Percentiles rank a stretch among this genome's conserved stretches.
phyloP scores from a whole-genome alignment of 805 yeast species.

The Yarrowia yakushimensis region DNA sequence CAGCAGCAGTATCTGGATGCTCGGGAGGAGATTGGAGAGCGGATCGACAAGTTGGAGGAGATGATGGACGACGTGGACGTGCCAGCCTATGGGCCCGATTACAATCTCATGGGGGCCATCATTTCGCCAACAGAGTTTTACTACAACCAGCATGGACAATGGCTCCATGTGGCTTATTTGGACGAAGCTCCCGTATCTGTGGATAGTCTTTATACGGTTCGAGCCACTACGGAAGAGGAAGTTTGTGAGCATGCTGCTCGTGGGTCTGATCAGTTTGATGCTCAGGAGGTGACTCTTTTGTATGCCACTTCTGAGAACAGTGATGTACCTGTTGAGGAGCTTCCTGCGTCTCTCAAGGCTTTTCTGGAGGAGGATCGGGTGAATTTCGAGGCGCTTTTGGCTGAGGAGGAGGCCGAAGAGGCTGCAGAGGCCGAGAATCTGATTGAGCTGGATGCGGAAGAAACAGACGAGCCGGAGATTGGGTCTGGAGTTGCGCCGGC shows the following conservation, averaged over 20 bases:
- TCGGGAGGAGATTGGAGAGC: neutral
- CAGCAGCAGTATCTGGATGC: neutral
- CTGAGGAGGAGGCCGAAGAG: neutral
- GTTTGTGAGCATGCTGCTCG: slow-evolving; percentile 28
- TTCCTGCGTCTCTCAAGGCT: neutral
- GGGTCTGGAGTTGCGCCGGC: neutral
- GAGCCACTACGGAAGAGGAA: slow-evolving; percentile 22
- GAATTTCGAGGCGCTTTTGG: neutral
- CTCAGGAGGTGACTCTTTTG: slow-evolving; percentile 32
- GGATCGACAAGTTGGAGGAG: slow-evolving; percentile 12
- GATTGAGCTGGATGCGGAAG: neutral
- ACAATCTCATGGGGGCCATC: slow-evolving; percentile 23
- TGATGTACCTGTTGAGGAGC: neutral
- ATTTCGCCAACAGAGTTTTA: slow-evolving; percentile 25
- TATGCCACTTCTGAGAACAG: slow-evolving; percentile 27
- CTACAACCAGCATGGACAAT: slow-evolving; percentile 9
- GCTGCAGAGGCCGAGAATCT: neutral
- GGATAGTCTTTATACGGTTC: neutral
- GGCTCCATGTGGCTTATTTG: slow-evolving; percentile 10
- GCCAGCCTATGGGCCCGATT: slow-evolving; percentile 2
- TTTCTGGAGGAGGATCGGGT: neutral
- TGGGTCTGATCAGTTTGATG: slow-evolving; percentile 29
- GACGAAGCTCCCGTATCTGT: slow-evolving; percentile 13
- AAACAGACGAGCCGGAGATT: neutral
- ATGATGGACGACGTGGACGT: neutral